Conservation (phyloP, 148 eudicot genomes). For the Silene uniflora region DNA sequence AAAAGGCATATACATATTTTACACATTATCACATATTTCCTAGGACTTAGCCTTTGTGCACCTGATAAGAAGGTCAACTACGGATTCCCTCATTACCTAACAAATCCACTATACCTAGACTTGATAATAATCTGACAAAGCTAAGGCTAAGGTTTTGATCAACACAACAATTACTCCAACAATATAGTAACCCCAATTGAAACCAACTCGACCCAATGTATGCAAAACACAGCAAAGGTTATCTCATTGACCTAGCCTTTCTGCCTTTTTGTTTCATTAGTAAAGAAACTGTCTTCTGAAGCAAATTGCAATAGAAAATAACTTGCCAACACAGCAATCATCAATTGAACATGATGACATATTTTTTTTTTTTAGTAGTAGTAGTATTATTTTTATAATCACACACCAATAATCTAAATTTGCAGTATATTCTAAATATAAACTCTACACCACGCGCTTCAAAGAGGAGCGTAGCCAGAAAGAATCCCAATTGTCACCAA, state of each 20-base stretch:
- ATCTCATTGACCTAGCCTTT: conserved; percentile 5
- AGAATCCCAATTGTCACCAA: no score
- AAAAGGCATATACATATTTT: no score
- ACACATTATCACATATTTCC: no score
- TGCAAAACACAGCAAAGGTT: background rate
- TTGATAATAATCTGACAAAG: no score
- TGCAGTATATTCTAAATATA: background rate
- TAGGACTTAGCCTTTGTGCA: no score
- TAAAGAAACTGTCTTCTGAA: background rate
- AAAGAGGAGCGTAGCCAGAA: no score
- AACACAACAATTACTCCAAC: no score
- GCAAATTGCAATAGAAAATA: background rate
- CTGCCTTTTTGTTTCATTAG: background rate
- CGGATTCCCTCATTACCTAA: no score
- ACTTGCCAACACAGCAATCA: background rate
- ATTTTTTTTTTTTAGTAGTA: no score
- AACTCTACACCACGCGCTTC: background rate
- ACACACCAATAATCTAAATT: background rate
- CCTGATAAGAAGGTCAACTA: no score
- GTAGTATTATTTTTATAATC: background rate
- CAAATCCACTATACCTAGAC: no score
- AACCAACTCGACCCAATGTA: background rate
- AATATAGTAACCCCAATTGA: background rate
- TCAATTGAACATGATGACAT: background rate
- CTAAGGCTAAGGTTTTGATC: no score